Conservation (phyloP, 345 rosid genomes). For the Hibiscus mutabilis region DNA sequence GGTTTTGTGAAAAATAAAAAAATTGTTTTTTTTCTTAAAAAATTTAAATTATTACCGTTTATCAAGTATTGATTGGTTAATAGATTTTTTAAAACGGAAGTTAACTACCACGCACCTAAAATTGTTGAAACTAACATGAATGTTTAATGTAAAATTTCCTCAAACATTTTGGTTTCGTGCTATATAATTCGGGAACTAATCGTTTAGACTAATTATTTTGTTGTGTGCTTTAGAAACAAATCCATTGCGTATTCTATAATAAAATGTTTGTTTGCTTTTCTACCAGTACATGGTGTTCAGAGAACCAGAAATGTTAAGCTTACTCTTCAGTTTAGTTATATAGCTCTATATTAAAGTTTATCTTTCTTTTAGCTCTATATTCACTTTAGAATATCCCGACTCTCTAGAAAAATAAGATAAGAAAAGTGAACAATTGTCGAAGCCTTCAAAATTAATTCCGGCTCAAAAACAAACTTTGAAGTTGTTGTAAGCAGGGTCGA, state of each 20-base stretch:
- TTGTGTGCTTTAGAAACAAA: slow-evolving; percentile 1
- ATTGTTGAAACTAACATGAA: background rate
- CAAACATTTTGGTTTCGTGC: background rate
- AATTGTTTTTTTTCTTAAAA: too few species aligned
- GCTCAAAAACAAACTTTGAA: too few species aligned
- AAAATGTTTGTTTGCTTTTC: background rate
- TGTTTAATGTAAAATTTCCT: background rate
- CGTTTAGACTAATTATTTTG: background rate
- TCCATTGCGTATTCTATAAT: background rate
- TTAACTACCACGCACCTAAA: too few species aligned
- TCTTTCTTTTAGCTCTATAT: background rate
- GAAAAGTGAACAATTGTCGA: background rate
- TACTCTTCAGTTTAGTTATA: background rate
- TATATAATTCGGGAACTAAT: background rate
- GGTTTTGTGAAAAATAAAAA: too few species aligned
- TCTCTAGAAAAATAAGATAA: background rate
- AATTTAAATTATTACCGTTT: too few species aligned
- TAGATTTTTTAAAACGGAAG: too few species aligned
- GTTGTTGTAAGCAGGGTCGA: too few species aligned
- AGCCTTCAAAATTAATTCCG: too few species aligned
- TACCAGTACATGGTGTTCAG: background rate
- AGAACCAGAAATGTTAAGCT: background rate
- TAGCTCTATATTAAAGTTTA: background rate
- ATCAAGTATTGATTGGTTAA: too few species aligned
- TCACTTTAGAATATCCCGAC: background rate